phyloP scores from a whole-genome alignment of 164 flowering plant genomes.

The Berberis thunbergii region DNA sequence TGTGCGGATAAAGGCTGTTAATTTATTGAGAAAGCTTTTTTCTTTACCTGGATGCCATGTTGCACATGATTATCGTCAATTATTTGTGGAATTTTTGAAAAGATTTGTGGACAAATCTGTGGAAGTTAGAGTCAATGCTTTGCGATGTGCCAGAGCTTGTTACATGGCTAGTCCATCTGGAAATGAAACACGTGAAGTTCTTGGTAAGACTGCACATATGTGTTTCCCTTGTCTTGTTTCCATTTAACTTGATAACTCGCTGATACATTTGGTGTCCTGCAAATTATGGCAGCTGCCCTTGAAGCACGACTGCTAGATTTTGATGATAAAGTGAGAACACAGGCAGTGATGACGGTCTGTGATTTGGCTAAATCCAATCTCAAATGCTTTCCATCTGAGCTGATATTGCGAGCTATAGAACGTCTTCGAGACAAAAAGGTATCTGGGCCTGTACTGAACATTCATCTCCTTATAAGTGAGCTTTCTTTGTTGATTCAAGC shows the following conservation, averaged over 20 bases:
- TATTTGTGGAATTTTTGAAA: slow-evolving; percentile 72
- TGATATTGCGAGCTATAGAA: slow-evolving; percentile 50
- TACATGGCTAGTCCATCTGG: slow-evolving; percentile 53
- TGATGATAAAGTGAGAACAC: slow-evolving; percentile 77
- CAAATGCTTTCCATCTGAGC: slow-evolving; percentile 34
- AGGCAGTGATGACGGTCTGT: slow-evolving; percentile 62
- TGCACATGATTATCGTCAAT: slow-evolving; percentile 48
- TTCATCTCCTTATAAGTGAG: not conserved
- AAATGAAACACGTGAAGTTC: slow-evolving; percentile 44
- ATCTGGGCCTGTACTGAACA: not conserved
- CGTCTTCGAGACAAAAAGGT: slow-evolving; percentile 97
- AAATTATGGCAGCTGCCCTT: slow-evolving; percentile 51
- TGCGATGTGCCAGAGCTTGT: slow-evolving; percentile 63
- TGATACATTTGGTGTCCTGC: slow-evolving; percentile 7
- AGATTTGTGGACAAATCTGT: slow-evolving; percentile 84
- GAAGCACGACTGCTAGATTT: slow-evolving; percentile 73
- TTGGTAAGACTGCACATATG: slow-evolving; percentile 34
- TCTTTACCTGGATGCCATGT: slow-evolving; percentile 37
- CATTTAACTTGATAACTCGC: not conserved
- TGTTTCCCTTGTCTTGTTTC: no score
- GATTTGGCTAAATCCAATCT: slow-evolving; percentile 53
- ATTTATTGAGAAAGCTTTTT: slow-evolving; percentile 66
- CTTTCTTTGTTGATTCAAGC: not conserved
- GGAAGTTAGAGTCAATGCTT: slow-evolving; percentile 71
- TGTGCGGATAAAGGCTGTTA: slow-evolving; percentile 81